Percentiles rank a stretch among this genome's conserved stretches.
These are phyloP conservation scores for Trichoderma gamsii DNA, from an alignment of 495 filamentous ascomycete genomes.

Conservation along the genomic window DNA sequence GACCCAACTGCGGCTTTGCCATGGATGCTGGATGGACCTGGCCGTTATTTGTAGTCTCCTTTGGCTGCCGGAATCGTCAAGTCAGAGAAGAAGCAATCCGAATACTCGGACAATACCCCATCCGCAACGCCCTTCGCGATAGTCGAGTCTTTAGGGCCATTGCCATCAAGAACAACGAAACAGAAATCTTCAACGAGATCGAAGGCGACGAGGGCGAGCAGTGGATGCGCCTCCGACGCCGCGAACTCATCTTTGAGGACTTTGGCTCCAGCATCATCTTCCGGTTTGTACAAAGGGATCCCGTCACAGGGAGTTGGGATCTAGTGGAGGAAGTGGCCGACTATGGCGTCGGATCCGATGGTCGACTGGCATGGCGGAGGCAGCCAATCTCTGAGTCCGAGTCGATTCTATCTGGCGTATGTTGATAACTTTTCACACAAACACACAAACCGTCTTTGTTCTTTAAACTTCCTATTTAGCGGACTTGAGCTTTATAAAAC, in stretches of 20 bases:
- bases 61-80: slow-evolving; percentile 4
- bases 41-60: slow-evolving; percentile 11
- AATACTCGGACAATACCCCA: slow-evolving; percentile 15
- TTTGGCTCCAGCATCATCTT: slow-evolving; percentile 16
- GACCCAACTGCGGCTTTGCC: slow-evolving; percentile 16
- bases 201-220: slow-evolving; percentile 12
- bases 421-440: neutral
- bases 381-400: slow-evolving; percentile 13
- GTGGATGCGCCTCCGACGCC: slow-evolving; percentile 14
- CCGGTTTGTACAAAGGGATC: slow-evolving; percentile 1
- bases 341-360: slow-evolving; percentile 5
- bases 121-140: slow-evolving; percentile 15
- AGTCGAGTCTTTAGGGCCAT: slow-evolving; percentile 14
- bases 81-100: slow-evolving; percentile 13
- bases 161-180: slow-evolving; percentile 13
- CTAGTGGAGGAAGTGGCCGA: slow-evolving; percentile 11
- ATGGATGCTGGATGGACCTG: slow-evolving; percentile 16
- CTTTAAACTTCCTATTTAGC: neutral
- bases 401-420: slow-evolving; percentile 16
- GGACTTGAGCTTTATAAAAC: neutral
- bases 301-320: slow-evolving; percentile 1
- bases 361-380: neutral
- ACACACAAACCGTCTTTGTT: neutral
- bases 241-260: slow-evolving; percentile 15
- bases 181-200: neutral